Evolutionary conservation across 2,329 filamentous ascomycete genomes (phyloP).

Genomic region (Exophiala calicioides): DNA sequence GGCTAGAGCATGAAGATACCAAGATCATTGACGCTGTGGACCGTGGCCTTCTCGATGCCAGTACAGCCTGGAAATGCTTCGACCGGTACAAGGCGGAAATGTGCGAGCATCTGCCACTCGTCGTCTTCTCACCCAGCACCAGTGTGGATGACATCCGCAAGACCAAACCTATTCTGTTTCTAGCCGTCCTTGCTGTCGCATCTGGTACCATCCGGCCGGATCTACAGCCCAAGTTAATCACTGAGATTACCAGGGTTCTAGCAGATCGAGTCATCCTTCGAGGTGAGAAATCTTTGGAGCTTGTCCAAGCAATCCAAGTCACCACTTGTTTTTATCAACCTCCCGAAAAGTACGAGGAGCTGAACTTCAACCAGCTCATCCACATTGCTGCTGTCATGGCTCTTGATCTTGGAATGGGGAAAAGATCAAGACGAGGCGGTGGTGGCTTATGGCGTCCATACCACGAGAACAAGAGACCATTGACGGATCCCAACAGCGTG

Average conservation of each 20-base stretch:
- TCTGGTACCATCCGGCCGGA: conserved; percentile 55
- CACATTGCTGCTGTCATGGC: conserved; percentile 81
- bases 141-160: conserved; percentile 57
- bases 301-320: conserved; percentile 76
- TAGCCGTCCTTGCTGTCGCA: conserved; percentile 58
- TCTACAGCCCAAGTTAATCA: conserved; percentile 63
- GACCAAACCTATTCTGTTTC: conserved; percentile 61
- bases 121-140: conserved; percentile 58
- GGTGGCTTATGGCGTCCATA: conserved; percentile 42
- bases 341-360: conserved; percentile 78
- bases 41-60: conserved; percentile 52
- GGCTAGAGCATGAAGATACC: conserved; percentile 17
- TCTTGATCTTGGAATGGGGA: conserved; percentile 77
- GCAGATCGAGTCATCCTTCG: conserved; percentile 73
- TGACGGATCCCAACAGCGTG: conserved; percentile 52
- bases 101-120: conserved; percentile 57
- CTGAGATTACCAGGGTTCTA: conserved; percentile 70
- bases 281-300: conserved; percentile 78
- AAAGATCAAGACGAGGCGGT: conserved; percentile 46
- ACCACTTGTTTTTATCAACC: conserved; percentile 83
- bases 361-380: conserved; percentile 86
- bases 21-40: conserved; percentile 51
- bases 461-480: conserved; percentile 39
- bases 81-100: conserved; percentile 57
- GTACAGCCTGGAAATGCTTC: conserved; percentile 59